Base-by-base conservation (phyloP, 2,329 filamentous ascomycete genomes). In the Aureobasidium leucospermi region DNA sequence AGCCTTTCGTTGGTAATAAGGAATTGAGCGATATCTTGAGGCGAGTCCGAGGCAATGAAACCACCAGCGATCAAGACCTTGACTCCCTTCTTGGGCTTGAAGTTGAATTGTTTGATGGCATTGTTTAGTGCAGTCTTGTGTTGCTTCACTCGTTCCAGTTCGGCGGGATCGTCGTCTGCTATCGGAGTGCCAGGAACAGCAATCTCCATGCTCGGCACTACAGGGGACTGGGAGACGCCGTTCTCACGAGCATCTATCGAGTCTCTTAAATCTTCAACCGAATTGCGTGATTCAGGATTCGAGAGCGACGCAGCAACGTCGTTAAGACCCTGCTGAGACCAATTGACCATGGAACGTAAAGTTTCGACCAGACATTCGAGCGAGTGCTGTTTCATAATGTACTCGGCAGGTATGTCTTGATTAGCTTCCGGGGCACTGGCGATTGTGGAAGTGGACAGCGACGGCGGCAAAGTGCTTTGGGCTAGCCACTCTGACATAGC, bases 121-220 rank as follows among this genome's bases (percentile, higher is more conserved):
- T 96, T 94, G 56, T 86, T 89, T 62, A 97, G 76, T 0, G 94
- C 94, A 6, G 90, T 97, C 76, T 99, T 99, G 63, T 88, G 84
- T 62, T 92, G 89, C 75, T 97, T 97, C 59, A 92, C 90, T 72
- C 88, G 95, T 69, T 97, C 94, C n/a, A 99, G 79, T 67, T 96
- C 88, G 63, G 86, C 90, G 0, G 93, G 93, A 68, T 99, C 94
- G 69, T 99, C 95, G 60, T 96, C 91, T 3, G 74, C 73, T 4
- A 78, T 62, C 1, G 76, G 75, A 10, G 75, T 76, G 32, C 68
- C 66, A 8, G 63, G 59, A 8, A 63, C 61, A 83, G 86, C 7
- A 85, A 83, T 6, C 32, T 57, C 53, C 42, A 39, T 23, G 11
- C 42, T 38, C 15, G 41, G 42, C 16, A 47, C 23, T 10, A 47